A percentile compares a stretch with the other conserved stretches of the same genome.
These are phyloP conservation scores for Vaucheria bursata DNA, from an alignment of 352 stramenopile genomes.

Conservation along the genomic window DNA sequence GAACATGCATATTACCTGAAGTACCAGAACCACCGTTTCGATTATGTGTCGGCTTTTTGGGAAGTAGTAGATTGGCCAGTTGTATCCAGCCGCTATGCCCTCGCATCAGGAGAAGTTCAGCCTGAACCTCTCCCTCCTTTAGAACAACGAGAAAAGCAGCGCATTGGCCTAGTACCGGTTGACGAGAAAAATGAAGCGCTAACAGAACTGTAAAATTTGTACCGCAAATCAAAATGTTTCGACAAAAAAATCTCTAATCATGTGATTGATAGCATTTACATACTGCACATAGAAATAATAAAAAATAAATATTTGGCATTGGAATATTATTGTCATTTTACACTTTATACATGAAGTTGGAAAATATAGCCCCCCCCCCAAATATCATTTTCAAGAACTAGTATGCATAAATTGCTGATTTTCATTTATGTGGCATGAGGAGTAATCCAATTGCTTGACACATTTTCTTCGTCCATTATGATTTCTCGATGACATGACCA, in stretches of 20 bases:
- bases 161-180: not conserved
- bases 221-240: too few relatives aligned
- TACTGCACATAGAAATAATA: too few relatives aligned
- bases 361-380: too few relatives aligned
- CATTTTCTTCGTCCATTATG: constrained; percentile 44
- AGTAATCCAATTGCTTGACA: constrained; percentile 39
- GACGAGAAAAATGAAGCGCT: not conserved
- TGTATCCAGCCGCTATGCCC: constrained; percentile 54
- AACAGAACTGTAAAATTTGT: too few relatives aligned
- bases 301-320: too few relatives aligned
- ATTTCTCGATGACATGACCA: constrained; percentile 85
- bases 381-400: too few relatives aligned
- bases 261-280: too few relatives aligned
- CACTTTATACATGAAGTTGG: too few relatives aligned
- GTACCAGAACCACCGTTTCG: constrained; percentile 77
- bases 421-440: too few relatives aligned
- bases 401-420: too few relatives aligned
- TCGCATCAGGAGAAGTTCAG: constrained; percentile 26
- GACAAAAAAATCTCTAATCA: too few relatives aligned
- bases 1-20: constrained; percentile 89
- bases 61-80: constrained; percentile 84
- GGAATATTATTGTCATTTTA: too few relatives aligned
- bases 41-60: constrained; percentile 84
- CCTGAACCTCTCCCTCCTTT: constrained; percentile 33
- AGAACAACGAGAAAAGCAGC: constrained; percentile 4